These are phyloP conservation scores for Aspergillus hiratsukae DNA, from an alignment of 2,329 filamentous ascomycete species.

Conservation along the genomic window DNA sequence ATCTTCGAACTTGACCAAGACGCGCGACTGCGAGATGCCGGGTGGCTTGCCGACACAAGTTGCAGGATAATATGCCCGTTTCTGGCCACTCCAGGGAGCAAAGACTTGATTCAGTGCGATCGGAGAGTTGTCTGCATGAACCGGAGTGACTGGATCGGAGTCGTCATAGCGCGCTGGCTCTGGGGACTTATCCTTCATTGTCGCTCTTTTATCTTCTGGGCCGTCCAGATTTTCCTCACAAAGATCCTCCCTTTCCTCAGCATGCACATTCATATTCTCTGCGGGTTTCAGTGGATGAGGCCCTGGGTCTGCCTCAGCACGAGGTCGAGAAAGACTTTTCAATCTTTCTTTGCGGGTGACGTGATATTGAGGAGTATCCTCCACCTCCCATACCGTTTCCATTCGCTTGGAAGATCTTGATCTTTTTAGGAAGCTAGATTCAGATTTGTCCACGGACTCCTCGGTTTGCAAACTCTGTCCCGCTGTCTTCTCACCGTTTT, in stretches of 20 bases:
- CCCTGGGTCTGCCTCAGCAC: neutral
- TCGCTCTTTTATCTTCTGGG: neutral
- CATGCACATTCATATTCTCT: neutral
- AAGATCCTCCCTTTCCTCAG: neutral
- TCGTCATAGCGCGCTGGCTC: constrained; percentile 5
- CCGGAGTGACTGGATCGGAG: constrained; percentile 1
- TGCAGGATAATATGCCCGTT: constrained; percentile 55
- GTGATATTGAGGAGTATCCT: constrained; percentile 28
- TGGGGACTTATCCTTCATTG: constrained; percentile 9
- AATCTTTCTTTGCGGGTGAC: constrained; percentile 13
- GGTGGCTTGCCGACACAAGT: constrained; percentile 50
- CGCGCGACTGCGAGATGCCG: constrained; percentile 36
- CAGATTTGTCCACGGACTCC: constrained; percentile 10
- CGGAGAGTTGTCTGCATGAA: constrained; percentile 16
- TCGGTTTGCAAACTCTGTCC: constrained; percentile 11
- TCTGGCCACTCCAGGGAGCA: constrained; percentile 54
- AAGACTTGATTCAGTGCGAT: constrained; percentile 52
- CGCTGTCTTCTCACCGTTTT: constrained; percentile 9
- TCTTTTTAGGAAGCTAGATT: constrained; percentile 17
- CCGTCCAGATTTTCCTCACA: neutral
- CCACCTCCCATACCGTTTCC: constrained; percentile 35
- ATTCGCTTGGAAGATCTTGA: constrained; percentile 19
- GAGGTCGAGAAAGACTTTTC: constrained; percentile 8
- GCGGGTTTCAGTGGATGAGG: neutral
- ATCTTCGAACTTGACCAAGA: constrained; percentile 45